phyloP scores from a whole-genome alignment of 176 grass and related monocot species.

The Oryza meyeriana region DNA sequence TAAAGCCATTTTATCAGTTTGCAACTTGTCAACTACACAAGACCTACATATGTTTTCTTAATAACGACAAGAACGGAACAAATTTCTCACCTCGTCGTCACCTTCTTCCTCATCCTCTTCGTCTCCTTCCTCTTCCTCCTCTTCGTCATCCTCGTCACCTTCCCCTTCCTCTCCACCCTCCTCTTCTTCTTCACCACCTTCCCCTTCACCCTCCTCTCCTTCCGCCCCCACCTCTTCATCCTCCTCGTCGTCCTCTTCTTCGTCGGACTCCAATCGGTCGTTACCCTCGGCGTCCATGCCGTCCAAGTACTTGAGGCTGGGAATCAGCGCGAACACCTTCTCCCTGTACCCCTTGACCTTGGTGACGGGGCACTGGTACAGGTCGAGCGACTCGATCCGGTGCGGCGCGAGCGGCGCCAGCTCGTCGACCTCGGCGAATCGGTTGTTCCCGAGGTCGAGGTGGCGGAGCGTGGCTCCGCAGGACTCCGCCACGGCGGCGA shows the following conservation, averaged over 20 bases:
- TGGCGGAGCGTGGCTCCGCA: constrained; percentile 47
- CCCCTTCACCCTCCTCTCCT: not conserved
- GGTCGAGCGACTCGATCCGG: constrained; percentile 40
- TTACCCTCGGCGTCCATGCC: constrained; percentile 56
- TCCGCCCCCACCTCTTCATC: constrained; percentile 29
- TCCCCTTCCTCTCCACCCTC: constrained; percentile 19
- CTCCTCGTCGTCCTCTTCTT: constrained; percentile 51
- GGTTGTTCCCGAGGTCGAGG: constrained; percentile 71
- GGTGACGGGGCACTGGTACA: constrained; percentile 68
- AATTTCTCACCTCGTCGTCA: constrained; percentile 31
- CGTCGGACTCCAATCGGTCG: constrained; percentile 58
- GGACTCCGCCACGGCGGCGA: constrained; percentile 40
- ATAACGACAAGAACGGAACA: not conserved
- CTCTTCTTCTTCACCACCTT: not conserved
- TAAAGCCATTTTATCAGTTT: not conserved
- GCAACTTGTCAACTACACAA: not conserved
- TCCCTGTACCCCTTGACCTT: constrained; percentile 52
- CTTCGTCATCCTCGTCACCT: constrained; percentile 9
- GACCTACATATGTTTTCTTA: not conserved
- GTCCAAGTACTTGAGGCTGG: constrained; percentile 53
- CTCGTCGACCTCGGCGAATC: constrained; percentile 47
- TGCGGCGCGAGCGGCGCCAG: constrained; percentile 44
- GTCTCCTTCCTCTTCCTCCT: not conserved
- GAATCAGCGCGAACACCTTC: constrained; percentile 49
- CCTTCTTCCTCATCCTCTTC: constrained; percentile 37